Evolutionary conservation across 768 basidiomycete genomes (phyloP), one percentile per base, ranked within the genome.

Genomic region (Trametes maxima): DNA sequence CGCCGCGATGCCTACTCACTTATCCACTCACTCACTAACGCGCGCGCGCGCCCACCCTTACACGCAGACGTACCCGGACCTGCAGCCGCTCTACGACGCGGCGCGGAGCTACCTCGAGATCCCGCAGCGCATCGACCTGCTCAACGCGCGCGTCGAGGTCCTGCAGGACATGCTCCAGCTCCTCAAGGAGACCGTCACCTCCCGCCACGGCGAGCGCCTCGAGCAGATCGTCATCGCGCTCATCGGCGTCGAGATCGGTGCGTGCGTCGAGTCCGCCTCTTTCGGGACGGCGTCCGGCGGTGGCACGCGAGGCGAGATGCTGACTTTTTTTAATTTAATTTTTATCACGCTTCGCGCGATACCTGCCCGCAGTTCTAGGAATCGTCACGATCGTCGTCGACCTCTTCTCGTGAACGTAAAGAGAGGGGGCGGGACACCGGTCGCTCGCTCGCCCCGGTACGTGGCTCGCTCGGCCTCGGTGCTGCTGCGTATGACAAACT

Each of bases 101-200:
- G 92, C 94, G 17, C 83, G 95, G 67, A 92, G 90, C 70, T 98
- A 98, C 74, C 83, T 98, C 21, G 95, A 98, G 77, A 92, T 97
- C 57, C 92, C 93, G 2, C 95, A 96, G 72, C 86, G 95, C 57
- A 93, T 95, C 63, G 92, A 95, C 73, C 78, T 97, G 25, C 80
- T 98, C 59, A 97, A 96, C 74, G 92, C 94, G 45, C 89, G 95
- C 61, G 94, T 97, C 37, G 95, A 94, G 80, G 92, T 98, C 52
- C 76, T 98, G 37, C 95, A 98, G 80, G 95, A 98, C 73, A 96
- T 98, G 92, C 84, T 98, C 12, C 90, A 94, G 70, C 83, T 98
- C 53, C 78, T 98, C 54, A 98, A 98, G 74, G 95, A 97, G 75
- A 92, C 92, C 12, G 95, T 96, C 24, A 92, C 92, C 25, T 94